Conservation (phyloP, 1,284 basidiomycete species). For the Cryptococcus sp. region DNA sequence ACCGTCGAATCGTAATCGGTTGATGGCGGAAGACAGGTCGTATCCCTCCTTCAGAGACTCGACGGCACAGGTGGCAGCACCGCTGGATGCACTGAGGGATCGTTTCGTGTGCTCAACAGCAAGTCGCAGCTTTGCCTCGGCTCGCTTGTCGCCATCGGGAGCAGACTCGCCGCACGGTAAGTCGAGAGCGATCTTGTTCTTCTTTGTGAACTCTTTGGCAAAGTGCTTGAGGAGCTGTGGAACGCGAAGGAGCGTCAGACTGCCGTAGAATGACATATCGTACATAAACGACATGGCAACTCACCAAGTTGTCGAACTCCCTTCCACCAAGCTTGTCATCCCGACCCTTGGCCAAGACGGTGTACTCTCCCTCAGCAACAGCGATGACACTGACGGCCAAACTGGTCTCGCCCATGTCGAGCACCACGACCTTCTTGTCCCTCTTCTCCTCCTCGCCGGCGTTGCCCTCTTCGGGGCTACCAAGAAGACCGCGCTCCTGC, state of each 20-base stretch:
- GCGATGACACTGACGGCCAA: conserved; percentile 58
- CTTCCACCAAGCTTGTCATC: conserved; percentile 59
- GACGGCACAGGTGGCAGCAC: conserved; percentile 83
- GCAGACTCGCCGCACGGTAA: conserved; percentile 61
- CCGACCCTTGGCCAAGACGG: conserved; percentile 56
- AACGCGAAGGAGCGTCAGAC: conserved; percentile 5
- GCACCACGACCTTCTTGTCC: conserved; percentile 60
- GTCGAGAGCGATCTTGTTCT: conserved; percentile 77
- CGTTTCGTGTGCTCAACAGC: conserved; percentile 95
- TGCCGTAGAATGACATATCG: conserved; percentile 8
- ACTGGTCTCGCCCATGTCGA: conserved; percentile 63
- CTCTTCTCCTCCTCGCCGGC: conserved; percentile 54
- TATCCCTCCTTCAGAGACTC: conserved; percentile 93
- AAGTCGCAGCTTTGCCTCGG: conserved; percentile 88
- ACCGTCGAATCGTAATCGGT: conserved; percentile 91
- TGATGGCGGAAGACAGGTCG: conserved; percentile 91
- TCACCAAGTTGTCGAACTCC: conserved; percentile 56
- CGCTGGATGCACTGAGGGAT: conserved; percentile 82
- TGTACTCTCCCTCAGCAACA: conserved; percentile 60
- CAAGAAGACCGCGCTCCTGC: conserved; percentile 49
- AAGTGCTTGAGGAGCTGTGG: conserved; percentile 82
- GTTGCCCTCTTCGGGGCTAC: conserved; percentile 53
- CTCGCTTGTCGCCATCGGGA: conserved; percentile 70
- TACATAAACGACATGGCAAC: conserved; percentile 25
- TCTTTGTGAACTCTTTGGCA: conserved; percentile 95